Evolutionary conservation across 2,329 filamentous ascomycete genomes (phyloP), one percentile per base, ranked within the genome.

Genomic region (Macrophomina phaseolina): DNA sequence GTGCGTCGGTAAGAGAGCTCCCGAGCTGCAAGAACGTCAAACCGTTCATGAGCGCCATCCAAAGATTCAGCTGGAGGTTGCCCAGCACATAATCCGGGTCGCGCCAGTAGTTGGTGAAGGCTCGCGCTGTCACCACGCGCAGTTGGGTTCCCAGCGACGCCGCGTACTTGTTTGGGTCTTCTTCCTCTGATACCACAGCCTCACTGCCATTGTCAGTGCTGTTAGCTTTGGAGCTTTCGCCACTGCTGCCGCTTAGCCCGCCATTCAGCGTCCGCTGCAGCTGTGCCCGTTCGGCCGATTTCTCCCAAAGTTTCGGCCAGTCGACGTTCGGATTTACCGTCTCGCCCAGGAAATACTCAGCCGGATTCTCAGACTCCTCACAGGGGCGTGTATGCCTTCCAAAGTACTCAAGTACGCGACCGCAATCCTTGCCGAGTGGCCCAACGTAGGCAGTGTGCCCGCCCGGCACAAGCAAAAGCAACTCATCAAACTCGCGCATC

Each of bases 341-440:
- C 42, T 45, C 56, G 1, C 18, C 28, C 38, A 61, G 56, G 28
- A 61, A 61, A 12, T 60, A 60, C 77, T 93, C 91, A 1, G 91
- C 91, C 0, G 90, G 90, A 70, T 93, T 93, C 69, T 90, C 89
- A 0, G 87, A 83, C 2, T 83, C 76, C 8, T 81, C 82, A 67
- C 90, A 91, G 53, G 80, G 77, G 3, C 86, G 81, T 1, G 86
- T 88, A 4, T 90, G 90, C 65, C 90, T 86, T 8, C 76, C 86
- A 67, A 94, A 93, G 75, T 83, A 83, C 49, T 80, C 71, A 2
- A 81, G 71, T 0, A 83, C 74, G 0, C 71, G 78, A 11, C 71
- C 70, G 0, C 80, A 81, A 66, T 81, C 78, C 30, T 80, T 67
- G 56, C 81, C 81, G 9, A 83, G 78, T 36, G 81, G 75, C 14